These are phyloP conservation scores for Fusarium miscanthi DNA, from an alignment of 2,329 filamentous ascomycete species.

Conservation along the genomic window DNA sequence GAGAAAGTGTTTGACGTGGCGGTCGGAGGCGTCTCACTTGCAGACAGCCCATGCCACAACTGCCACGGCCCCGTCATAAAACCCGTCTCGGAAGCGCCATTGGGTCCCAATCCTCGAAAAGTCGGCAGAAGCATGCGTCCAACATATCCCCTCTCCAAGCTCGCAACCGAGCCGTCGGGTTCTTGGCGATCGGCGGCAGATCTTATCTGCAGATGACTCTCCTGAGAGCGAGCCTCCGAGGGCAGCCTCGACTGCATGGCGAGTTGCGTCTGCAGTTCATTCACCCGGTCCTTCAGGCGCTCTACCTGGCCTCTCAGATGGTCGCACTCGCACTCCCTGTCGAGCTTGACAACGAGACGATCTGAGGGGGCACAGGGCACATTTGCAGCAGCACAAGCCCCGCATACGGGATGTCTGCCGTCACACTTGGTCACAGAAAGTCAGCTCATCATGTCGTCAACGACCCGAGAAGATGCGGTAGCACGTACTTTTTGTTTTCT, in stretches of 20 bases:
- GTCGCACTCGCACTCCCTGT: conserved; percentile 38
- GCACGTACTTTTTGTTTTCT: conserved; percentile 38
- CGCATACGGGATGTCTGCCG: conserved; percentile 37
- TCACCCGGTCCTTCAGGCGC: conserved; percentile 25
- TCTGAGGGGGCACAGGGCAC: conserved; percentile 39
- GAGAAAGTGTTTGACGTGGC: conserved; percentile 11
- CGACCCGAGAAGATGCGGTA: not conserved
- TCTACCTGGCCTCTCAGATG: conserved; percentile 33
- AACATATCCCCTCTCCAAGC: conserved; percentile 26
- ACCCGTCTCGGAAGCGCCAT: conserved; percentile 24
- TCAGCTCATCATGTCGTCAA: not conserved
- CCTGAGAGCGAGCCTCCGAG: not conserved
- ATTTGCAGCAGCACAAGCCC: conserved; percentile 26
- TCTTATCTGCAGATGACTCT: not conserved
- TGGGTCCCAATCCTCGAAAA: conserved; percentile 8
- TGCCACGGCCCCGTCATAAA: conserved; percentile 40
- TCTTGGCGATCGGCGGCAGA: not conserved
- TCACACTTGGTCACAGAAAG: conserved; percentile 23
- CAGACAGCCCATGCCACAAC: conserved; percentile 34
- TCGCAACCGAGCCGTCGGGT: conserved; percentile 18
- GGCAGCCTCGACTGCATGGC: conserved; percentile 1
- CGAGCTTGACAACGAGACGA: conserved; percentile 32
- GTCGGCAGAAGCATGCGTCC: conserved; percentile 40
- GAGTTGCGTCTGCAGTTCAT: conserved; percentile 28
- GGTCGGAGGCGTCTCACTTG: conserved; percentile 25